Evolutionary conservation across 306 rosid genomes (phyloP).

Genomic region (Castanea sativa): DNA sequence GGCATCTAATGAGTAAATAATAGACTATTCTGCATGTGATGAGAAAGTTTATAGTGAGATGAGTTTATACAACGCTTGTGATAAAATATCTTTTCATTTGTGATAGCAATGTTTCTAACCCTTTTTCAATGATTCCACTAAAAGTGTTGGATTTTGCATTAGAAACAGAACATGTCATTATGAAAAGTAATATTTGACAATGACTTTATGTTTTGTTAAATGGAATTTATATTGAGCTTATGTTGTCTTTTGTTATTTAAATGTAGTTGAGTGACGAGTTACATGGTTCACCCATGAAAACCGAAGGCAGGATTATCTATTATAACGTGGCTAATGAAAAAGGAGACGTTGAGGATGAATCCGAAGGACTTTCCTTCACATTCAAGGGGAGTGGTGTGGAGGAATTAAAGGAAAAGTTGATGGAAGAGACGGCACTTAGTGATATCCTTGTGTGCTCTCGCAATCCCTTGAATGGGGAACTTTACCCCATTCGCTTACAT

Average conservation of each 20-base stretch:
- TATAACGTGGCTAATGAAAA: slow-evolving; percentile 57
- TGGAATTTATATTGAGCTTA: not conserved
- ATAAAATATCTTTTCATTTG: too few relatives aligned
- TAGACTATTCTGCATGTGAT: too few relatives aligned
- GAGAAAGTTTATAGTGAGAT: too few relatives aligned
- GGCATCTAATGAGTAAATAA: not conserved
- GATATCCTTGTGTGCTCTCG: slow-evolving; percentile 66
- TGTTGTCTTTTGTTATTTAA: not conserved
- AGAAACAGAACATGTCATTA: not conserved
- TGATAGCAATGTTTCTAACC: not conserved
- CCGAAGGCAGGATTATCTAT: slow-evolving; percentile 60
- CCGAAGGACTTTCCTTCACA: slow-evolving; percentile 37
- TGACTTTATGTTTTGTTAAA: not conserved
- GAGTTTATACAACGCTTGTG: too few relatives aligned
- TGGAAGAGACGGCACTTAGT: slow-evolving; percentile 47
- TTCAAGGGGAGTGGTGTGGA: slow-evolving; percentile 58
- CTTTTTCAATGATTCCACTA: not conserved
- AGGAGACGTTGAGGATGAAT: slow-evolving; percentile 39
- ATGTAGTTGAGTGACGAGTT: slow-evolving; percentile 18
- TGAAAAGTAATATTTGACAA: not conserved
- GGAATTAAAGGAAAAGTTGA: slow-evolving; percentile 52
- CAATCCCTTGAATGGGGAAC: slow-evolving; percentile 70
- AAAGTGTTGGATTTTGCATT: not conserved
- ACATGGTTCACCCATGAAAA: slow-evolving; percentile 28
- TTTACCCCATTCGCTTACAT: slow-evolving; percentile 75